Evolutionary conservation across 2,329 filamentous ascomycete genomes (phyloP).

Genomic region (Teratosphaeria pseudoeucalypti): DNA sequence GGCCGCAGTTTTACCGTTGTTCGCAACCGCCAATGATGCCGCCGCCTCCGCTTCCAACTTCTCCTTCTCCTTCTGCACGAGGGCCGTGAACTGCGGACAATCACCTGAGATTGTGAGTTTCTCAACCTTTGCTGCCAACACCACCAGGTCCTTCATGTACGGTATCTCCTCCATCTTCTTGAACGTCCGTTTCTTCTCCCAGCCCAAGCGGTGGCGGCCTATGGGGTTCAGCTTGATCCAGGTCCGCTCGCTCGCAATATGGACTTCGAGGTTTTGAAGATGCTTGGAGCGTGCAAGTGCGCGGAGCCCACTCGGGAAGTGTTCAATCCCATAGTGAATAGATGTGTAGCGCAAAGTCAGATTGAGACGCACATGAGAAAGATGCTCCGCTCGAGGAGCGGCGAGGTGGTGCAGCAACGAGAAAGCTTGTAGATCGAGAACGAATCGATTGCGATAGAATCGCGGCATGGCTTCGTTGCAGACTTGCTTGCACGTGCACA

Average conservation of each 20-base stretch:
- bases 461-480: slow-evolving; percentile 7
- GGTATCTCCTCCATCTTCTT: slow-evolving; percentile 1
- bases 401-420: not conserved
- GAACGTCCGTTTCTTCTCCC: not conserved
- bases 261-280: not conserved
- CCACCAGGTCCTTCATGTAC: not conserved
- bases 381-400: not conserved
- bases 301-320: not conserved
- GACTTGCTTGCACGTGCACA: slow-evolving; percentile 7
- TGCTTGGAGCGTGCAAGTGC: not conserved
- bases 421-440: not conserved
- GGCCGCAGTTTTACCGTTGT: not conserved
- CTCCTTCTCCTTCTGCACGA: not conserved
- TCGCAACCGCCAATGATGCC: not conserved
- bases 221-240: not conserved
- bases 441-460: slow-evolving; percentile 4
- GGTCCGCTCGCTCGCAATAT: not conserved
- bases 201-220: not conserved
- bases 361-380: not conserved
- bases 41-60: not conserved
- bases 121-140: not conserved
- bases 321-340: too few species aligned
- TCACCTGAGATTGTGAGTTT: not conserved
- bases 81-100: not conserved
- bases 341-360: not conserved